These are phyloP conservation scores for Aphanomyces euteiches DNA, from an alignment of 352 stramenopile genomes.

Conservation along the genomic window DNA sequence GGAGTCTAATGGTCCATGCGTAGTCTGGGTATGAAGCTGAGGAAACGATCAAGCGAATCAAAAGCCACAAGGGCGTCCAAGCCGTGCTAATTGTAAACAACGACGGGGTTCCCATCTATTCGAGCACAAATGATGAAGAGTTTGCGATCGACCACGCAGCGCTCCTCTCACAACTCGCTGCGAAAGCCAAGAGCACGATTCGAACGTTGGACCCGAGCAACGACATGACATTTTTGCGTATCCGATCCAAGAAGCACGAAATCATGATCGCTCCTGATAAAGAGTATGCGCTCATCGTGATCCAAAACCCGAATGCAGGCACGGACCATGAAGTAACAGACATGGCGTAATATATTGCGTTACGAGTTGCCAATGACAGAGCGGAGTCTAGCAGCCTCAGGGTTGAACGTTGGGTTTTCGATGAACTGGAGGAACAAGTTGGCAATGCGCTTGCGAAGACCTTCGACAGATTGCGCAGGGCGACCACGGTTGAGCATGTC, in stretches of 20 bases:
- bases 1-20: neutral
- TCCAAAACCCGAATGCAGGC: conserved; percentile 84
- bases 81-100: conserved; percentile 92
- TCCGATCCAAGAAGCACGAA: conserved; percentile 93
- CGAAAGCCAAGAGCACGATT: conserved; percentile 89
- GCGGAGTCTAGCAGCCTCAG: conserved; percentile 69
- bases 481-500: conserved; percentile 89
- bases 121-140: conserved; percentile 86
- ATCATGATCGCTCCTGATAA: conserved; percentile 93
- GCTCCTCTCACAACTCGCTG: conserved; percentile 84
- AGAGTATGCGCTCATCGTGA: conserved; percentile 91
- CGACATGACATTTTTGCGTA: conserved; percentile 91
- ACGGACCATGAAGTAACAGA: conserved; percentile 30
- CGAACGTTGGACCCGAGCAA: conserved; percentile 88
- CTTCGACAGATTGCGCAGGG: conserved; percentile 70
- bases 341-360: conserved; percentile 14
- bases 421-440: conserved; percentile 92
- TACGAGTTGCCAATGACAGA: conserved; percentile 32
- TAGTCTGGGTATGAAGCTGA: conserved; percentile 89
- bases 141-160: conserved; percentile 82
- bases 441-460: conserved; percentile 76
- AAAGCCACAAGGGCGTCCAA: conserved; percentile 91
- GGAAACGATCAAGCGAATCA: conserved; percentile 92
- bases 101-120: conserved; percentile 90
- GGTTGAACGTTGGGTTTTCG: conserved; percentile 92